Conservation (phyloP, 306 rosid species). For the Dalbergia oliveri region DNA sequence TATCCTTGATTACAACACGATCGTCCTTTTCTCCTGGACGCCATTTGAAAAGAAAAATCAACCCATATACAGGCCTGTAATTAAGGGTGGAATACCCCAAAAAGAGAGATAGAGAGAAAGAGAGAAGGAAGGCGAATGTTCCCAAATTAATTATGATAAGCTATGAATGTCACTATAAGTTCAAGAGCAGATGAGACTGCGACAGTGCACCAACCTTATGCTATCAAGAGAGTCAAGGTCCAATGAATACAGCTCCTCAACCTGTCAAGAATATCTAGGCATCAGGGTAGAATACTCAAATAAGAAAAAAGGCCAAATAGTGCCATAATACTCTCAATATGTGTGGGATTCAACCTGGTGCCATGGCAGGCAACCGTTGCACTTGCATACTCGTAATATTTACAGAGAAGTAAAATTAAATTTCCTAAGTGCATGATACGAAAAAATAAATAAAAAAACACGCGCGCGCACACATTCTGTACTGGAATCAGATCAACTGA, state of each 20-base stretch:
- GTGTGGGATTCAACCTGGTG: neutral
- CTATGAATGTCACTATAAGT: slow-evolving; percentile 37
- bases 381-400: neutral
- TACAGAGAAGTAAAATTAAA: too few relatives aligned
- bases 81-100: slow-evolving; percentile 19
- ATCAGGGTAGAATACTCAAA: slow-evolving; percentile 25
- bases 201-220: slow-evolving; percentile 65
- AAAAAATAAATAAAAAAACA: too few relatives aligned
- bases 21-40: slow-evolving; percentile 96
- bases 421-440: too few relatives aligned
- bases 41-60: slow-evolving; percentile 99
- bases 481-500: too few relatives aligned
- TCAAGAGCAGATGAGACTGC: slow-evolving; percentile 20
- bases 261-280: slow-evolving; percentile 65
- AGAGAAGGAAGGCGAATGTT: slow-evolving; percentile 13
- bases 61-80: slow-evolving; percentile 94
- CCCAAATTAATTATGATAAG: slow-evolving; percentile 31
- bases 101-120: neutral
- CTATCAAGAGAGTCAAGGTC: slow-evolving; percentile 81
- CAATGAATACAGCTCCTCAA: slow-evolving; percentile 92
- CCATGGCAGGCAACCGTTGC: neutral
- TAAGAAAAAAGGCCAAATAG: neutral
- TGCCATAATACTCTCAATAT: neutral
- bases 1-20: slow-evolving; percentile 86
- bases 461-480: too few relatives aligned